Percentiles rank a stretch among this genome's conserved stretches.
Evolutionary conservation across 805 yeast species (phyloP).

Genomic region (Komagataella pseudopastoris): DNA sequence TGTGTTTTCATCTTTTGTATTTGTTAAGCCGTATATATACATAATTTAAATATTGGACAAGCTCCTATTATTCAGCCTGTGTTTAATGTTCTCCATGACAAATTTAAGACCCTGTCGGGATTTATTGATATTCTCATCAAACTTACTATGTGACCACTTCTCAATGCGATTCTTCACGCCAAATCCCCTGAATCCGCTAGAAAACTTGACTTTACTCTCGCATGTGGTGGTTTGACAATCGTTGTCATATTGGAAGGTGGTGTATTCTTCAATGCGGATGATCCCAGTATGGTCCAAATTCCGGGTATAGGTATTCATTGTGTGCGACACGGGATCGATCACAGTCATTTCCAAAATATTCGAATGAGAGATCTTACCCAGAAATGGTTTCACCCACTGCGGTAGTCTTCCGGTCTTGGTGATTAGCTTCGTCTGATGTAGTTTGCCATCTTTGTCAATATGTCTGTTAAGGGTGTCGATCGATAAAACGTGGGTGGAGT

Average conservation of each 20-base stretch:
- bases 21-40: background rate
- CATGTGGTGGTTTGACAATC: slow-evolving; percentile 7
- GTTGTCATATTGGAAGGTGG: slow-evolving; percentile 32
- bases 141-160: slow-evolving; percentile 62
- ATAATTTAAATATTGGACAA: background rate
- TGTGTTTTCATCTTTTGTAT: background rate
- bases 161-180: slow-evolving; percentile 69
- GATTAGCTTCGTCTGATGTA: slow-evolving; percentile 62
- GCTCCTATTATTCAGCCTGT: slow-evolving; percentile 3
- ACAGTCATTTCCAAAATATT: slow-evolving; percentile 75
- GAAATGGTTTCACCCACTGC: slow-evolving; percentile 58
- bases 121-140: slow-evolving; percentile 50
- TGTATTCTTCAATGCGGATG: slow-evolving; percentile 66
- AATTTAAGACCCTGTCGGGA: slow-evolving; percentile 62
- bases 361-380: slow-evolving; percentile 55
- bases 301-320: slow-evolving; percentile 58
- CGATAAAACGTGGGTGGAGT: slow-evolving; percentile 71
- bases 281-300: slow-evolving; percentile 76
- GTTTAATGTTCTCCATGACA: slow-evolving; percentile 46
- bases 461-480: slow-evolving; percentile 59
- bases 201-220: slow-evolving; percentile 39
- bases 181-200: slow-evolving; percentile 47
- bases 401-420: slow-evolving; percentile 76
- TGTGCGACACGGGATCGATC: slow-evolving; percentile 45
- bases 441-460: slow-evolving; percentile 48